These are phyloP conservation scores for Cubamyces lactineus DNA, from an alignment of 768 basidiomycete species.

Conservation along the genomic window DNA sequence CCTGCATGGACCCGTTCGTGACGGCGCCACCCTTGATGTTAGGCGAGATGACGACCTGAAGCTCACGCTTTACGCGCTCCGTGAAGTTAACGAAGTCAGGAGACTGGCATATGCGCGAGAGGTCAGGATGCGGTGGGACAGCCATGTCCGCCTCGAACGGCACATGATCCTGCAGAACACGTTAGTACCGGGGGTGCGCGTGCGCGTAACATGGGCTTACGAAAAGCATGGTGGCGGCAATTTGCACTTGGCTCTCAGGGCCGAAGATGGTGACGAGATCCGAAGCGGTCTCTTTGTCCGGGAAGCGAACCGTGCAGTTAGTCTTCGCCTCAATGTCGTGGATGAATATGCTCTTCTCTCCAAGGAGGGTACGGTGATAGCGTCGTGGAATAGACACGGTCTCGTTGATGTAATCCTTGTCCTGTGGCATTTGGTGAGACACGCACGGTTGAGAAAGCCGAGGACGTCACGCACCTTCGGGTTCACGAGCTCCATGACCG, in stretches of 20 bases:
- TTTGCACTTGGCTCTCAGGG: slow-evolving; percentile 95
- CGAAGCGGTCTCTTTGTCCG: slow-evolving; percentile 91
- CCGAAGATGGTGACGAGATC: slow-evolving; percentile 97
- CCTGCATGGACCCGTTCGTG: slow-evolving; percentile 55
- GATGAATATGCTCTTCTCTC: slow-evolving; percentile 96
- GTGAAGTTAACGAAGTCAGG: slow-evolving; percentile 86
- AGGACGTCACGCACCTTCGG: slow-evolving; percentile 68
- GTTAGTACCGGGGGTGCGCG: neutral
- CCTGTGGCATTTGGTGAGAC: slow-evolving; percentile 49
- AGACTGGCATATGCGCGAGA: slow-evolving; percentile 73
- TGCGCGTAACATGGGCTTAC: slow-evolving; percentile 3
- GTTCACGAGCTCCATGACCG: slow-evolving; percentile 96
- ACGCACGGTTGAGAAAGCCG: neutral
- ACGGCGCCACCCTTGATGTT: slow-evolving; percentile 61
- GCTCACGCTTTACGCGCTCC: slow-evolving; percentile 90
- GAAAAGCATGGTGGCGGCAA: slow-evolving; percentile 93
- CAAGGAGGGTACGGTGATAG: slow-evolving; percentile 92
- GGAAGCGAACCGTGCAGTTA: slow-evolving; percentile 90
- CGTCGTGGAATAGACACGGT: slow-evolving; percentile 91
- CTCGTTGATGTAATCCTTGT: slow-evolving; percentile 96
- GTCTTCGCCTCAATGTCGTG: slow-evolving; percentile 97
- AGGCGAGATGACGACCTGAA: slow-evolving; percentile 88
- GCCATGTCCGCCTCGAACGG: slow-evolving; percentile 96
- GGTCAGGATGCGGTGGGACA: slow-evolving; percentile 81
- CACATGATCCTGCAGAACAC: slow-evolving; percentile 76